Percentiles rank a stretch among this genome's conserved stretches.
Conservation (phyloP, 371 early-diverging fungal species). For the Mortierella sp. region DNA sequence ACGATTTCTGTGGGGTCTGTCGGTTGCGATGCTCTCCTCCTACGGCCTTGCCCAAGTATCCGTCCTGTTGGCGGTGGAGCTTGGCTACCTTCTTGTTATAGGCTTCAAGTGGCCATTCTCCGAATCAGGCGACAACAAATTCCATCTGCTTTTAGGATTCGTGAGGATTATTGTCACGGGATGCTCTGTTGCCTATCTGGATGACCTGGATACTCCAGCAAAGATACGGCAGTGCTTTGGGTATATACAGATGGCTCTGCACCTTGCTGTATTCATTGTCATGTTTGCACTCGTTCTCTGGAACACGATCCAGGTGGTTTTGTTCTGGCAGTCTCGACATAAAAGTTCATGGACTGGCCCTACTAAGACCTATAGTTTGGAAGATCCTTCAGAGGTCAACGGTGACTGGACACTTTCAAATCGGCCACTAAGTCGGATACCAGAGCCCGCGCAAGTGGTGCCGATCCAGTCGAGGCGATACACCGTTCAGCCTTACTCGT, state of each 20-base stretch:
- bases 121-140: constrained; percentile 51
- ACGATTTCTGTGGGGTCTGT: constrained; percentile 52
- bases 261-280: constrained; percentile 40
- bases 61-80: constrained; percentile 40
- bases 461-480: constrained; percentile 33
- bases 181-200: constrained; percentile 43
- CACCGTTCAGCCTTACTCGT: constrained; percentile 48
- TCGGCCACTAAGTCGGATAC: constrained; percentile 18
- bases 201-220: constrained; percentile 14
- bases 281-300: constrained; percentile 50
- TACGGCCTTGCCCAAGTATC: constrained; percentile 49
- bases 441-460: constrained; percentile 1
- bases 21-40: constrained; percentile 44
- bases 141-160: constrained; percentile 34
- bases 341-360: constrained; percentile 29
- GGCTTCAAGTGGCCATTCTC: constrained; percentile 51
- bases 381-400: constrained; percentile 8
- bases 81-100: constrained; percentile 51
- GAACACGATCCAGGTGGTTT: constrained; percentile 48
- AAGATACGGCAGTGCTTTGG: constrained; percentile 40
- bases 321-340: constrained; percentile 44
- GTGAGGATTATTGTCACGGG: constrained; percentile 38
- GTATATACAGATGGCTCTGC: constrained; percentile 49
- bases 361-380: constrained; percentile 27
- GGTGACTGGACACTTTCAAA: constrained; percentile 31